Evolutionary conservation across 2,329 filamentous ascomycete species (phyloP).

Genomic region (Ascochyta pisi): DNA sequence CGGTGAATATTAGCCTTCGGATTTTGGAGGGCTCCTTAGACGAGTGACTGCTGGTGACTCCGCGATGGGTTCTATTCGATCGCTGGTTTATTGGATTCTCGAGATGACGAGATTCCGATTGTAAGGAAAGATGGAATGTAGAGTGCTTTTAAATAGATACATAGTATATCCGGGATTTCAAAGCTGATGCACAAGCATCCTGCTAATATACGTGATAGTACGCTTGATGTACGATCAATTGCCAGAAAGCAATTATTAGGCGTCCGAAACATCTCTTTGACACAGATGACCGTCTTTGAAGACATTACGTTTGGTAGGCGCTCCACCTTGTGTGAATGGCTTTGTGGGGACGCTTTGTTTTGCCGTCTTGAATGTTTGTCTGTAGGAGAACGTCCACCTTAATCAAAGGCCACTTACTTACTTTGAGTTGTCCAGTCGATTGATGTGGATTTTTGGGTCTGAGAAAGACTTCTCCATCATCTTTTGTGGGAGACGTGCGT

Average conservation of each 20-base stretch:
- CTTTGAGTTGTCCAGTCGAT: no score
- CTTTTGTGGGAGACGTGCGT: no score
- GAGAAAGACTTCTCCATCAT: no score
- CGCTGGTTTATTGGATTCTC: no score
- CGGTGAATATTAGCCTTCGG: not conserved
- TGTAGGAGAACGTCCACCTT: not conserved
- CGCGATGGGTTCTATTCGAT: no score
- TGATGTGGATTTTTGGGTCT: no score
- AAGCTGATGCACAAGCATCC: not conserved
- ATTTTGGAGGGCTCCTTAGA: no score
- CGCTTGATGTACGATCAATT: not conserved
- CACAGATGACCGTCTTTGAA: not conserved
- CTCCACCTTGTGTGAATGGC: not conserved
- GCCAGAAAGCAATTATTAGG: not conserved
- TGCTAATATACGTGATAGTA: not conserved
- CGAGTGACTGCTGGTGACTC: no score
- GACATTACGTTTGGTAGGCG: not conserved
- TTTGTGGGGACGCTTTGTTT: not conserved
- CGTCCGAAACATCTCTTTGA: not conserved
- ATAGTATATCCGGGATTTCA: not conserved
- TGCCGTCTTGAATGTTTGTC: not conserved
- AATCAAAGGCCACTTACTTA: not conserved
- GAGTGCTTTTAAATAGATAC: not conserved
- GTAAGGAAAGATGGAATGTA: not conserved
- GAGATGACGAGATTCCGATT: no score